phyloP scores from a whole-genome alignment of 148 eudicot genomes.

The Rhododendron ferrugineum region DNA sequence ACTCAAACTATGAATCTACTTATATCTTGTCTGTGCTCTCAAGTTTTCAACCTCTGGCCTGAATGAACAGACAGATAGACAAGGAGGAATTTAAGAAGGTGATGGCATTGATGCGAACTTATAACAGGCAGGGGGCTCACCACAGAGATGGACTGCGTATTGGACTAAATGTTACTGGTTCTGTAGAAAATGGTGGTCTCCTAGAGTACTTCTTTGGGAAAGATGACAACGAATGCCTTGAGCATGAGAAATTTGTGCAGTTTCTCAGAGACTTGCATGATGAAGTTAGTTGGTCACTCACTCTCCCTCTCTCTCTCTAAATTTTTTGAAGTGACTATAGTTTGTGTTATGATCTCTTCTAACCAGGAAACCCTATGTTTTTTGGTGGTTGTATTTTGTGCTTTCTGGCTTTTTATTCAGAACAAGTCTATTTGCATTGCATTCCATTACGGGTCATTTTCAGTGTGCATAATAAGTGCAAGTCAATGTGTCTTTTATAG shows the following conservation, averaged over 20 bases:
- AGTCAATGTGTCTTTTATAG: neutral
- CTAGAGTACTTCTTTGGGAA: constrained; percentile 80
- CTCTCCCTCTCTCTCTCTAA: neutral
- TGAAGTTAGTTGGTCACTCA: constrained; percentile 39
- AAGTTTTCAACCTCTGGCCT: neutral
- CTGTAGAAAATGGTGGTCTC: constrained; percentile 71
- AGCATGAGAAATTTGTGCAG: constrained; percentile 59
- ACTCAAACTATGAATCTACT: neutral
- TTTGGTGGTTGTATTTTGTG: neutral
- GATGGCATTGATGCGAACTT: constrained; percentile 73
- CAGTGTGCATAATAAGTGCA: neutral
- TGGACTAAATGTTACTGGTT: constrained; percentile 53
- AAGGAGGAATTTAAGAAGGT: constrained; percentile 84
- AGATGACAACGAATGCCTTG: constrained; percentile 64
- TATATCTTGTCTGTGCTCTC: neutral
- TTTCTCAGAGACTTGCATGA: constrained; percentile 74
- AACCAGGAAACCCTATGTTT: neutral
- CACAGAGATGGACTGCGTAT: constrained; percentile 61
- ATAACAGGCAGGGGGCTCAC: constrained; percentile 63
- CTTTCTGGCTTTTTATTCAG: neutral
- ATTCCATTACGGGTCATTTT: neutral
- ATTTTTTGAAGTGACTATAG: too few relatives aligned
- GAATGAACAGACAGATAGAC: constrained; percentile 53
- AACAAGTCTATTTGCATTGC: neutral
- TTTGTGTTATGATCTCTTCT: neutral